These are phyloP conservation scores for Aspergillus alliaceus DNA, from an alignment of 2,329 filamentous ascomycete species.

Conservation along the genomic window DNA sequence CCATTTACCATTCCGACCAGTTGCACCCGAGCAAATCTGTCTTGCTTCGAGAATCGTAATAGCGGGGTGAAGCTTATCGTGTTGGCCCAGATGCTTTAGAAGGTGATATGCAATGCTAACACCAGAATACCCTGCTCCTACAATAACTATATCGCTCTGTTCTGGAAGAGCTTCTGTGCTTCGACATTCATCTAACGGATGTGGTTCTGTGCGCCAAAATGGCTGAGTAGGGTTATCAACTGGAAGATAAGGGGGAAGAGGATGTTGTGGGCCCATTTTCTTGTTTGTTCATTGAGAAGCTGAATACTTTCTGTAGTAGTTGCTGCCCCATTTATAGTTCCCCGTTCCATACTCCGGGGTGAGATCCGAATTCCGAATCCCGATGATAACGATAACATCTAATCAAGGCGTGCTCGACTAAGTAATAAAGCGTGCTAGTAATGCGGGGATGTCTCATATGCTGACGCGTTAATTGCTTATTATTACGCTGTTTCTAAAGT, in stretches of 20 bases:
- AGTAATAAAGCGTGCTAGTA: not conserved
- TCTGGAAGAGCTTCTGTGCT: constrained; percentile 35
- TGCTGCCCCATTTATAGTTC: not conserved
- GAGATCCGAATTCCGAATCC: not conserved
- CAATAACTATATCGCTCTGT: constrained; percentile 47
- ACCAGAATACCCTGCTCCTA: constrained; percentile 51
- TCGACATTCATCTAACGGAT: constrained; percentile 18
- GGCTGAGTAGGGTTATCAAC: constrained; percentile 13
- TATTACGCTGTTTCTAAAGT: not conserved
- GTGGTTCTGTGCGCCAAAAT: constrained; percentile 21
- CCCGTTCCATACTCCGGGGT: not conserved
- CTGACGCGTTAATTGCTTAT: not conserved
- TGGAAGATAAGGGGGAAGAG: constrained; percentile 5
- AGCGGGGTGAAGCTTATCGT: constrained; percentile 22
- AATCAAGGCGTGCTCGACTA: not conserved
- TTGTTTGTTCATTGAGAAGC: not conserved
- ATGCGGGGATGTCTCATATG: not conserved
- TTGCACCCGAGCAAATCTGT: constrained; percentile 45
- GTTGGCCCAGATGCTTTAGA: constrained; percentile 22
- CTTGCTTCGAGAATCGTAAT: constrained; percentile 45
- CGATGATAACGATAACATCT: not conserved
- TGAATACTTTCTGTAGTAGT: not conserved
- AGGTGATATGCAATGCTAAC: constrained; percentile 47
- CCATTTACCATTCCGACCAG: constrained; percentile 42
- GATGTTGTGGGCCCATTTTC: not conserved